These are phyloP conservation scores for Kodamaea sp. DNA, from an alignment of 1,139 yeast species.

Conservation along the genomic window DNA sequence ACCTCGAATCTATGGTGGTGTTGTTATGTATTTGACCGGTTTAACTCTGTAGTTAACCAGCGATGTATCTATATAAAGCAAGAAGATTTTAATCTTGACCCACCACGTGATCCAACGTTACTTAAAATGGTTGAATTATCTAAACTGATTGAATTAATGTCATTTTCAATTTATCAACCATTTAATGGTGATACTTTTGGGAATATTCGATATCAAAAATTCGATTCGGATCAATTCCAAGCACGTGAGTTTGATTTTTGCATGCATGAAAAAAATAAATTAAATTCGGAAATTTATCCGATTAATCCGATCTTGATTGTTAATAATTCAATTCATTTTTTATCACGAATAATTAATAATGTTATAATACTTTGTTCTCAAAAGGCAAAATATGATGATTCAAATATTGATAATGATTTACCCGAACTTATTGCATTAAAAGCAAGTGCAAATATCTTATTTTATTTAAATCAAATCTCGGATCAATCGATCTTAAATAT, in stretches of 20 bases:
- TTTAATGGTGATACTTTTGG: slow-evolving; percentile 14
- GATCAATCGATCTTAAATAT: slow-evolving; percentile 21
- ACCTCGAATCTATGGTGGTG: slow-evolving; percentile 37
- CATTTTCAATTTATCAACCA: slow-evolving; percentile 31
- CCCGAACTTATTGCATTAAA: slow-evolving; percentile 22
- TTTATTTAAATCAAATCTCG: slow-evolving; percentile 21
- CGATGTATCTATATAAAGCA: slow-evolving; percentile 32
- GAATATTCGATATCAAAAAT: slow-evolving; percentile 16
- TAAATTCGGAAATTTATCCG: slow-evolving; percentile 3
- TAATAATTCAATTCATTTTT: slow-evolving; percentile 20
- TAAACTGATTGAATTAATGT: slow-evolving; percentile 27
- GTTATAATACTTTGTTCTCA: slow-evolving; percentile 24
- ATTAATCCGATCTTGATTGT: slow-evolving; percentile 12
- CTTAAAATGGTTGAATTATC: slow-evolving; percentile 27
- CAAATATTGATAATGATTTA: slow-evolving; percentile 19
- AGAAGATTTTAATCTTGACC: slow-evolving; percentile 32
- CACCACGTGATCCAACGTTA: slow-evolving; percentile 22
- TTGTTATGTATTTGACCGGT: slow-evolving; percentile 32
- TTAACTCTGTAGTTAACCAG: slow-evolving; percentile 36
- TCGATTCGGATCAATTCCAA: slow-evolving; percentile 26
- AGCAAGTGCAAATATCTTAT: slow-evolving; percentile 28
- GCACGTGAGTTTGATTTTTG: slow-evolving; percentile 26
- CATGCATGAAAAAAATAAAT: slow-evolving; percentile 16
- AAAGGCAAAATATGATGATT: slow-evolving; percentile 27
- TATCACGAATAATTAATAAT: slow-evolving; percentile 28